Evolutionary conservation across 2,329 filamentous ascomycete species (phyloP).

Genomic region (Phoma herbarum): DNA sequence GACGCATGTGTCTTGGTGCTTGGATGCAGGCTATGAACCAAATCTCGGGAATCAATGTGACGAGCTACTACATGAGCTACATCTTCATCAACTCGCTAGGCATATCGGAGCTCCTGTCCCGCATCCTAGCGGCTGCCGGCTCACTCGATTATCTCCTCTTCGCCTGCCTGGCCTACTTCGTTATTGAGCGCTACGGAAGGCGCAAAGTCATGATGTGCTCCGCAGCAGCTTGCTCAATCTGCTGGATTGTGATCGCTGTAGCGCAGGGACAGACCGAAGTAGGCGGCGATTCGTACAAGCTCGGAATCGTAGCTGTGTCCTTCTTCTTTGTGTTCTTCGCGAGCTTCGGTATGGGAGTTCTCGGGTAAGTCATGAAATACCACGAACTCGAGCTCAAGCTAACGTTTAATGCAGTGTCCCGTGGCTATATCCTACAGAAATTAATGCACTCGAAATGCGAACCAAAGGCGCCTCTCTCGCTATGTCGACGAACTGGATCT

Average conservation of each 20-base stretch:
- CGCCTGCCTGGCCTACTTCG: conserved; percentile 54
- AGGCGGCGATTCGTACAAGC: conserved; percentile 55
- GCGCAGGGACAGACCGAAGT: conserved; percentile 53
- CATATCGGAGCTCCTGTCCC: conserved; percentile 45
- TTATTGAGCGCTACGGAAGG: conserved; percentile 60
- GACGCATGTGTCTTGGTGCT: conserved; percentile 57
- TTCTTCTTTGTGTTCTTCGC: conserved; percentile 53
- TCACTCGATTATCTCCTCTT: conserved; percentile 59
- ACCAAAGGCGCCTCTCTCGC: conserved; percentile 48
- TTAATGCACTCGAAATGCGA: conserved; percentile 49
- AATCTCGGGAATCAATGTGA: conserved; percentile 43
- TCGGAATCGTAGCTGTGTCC: conserved; percentile 59
- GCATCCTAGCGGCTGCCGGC: conserved; percentile 55
- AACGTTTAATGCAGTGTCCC: too few species aligned
- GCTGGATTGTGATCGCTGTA: conserved; percentile 60
- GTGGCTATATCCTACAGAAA: conserved; percentile 48
- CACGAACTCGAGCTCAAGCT: too few species aligned
- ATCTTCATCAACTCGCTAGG: conserved; percentile 55
- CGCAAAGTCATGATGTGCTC: conserved; percentile 60
- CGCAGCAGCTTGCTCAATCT: conserved; percentile 59
- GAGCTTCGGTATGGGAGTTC: conserved; percentile 48
- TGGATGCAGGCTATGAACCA: conserved; percentile 60
- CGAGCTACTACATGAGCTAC: conserved; percentile 53
- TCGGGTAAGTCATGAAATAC: too few species aligned
- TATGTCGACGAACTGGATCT: conserved; percentile 48